A percentile compares a stretch with the other conserved stretches of the same genome.
phyloP scores from a whole-genome alignment of 2,329 filamentous ascomycete genomes.

The Uncinocarpus reesii region DNA sequence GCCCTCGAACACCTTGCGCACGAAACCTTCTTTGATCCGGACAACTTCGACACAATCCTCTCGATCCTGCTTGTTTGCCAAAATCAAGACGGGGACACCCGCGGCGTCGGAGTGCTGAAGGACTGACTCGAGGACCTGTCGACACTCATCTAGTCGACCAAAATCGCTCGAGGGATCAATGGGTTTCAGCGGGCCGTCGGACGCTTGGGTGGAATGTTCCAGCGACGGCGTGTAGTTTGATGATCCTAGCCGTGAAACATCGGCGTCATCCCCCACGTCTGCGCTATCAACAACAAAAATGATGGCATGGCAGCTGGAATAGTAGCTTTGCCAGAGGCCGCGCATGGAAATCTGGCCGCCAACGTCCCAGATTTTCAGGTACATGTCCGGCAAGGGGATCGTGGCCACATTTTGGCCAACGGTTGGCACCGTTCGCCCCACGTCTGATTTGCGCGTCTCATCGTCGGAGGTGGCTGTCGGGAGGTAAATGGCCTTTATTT shows the following conservation, averaged over 20 bases:
- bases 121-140: slow-evolving; percentile 79
- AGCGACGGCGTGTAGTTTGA: slow-evolving; percentile 6
- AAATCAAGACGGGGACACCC: slow-evolving; percentile 79
- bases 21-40: slow-evolving; percentile 89
- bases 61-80: slow-evolving; percentile 95
- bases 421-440: slow-evolving; percentile 80
- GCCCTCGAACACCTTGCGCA: slow-evolving; percentile 90
- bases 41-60: slow-evolving; percentile 98
- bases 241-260: slow-evolving; percentile 43
- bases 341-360: slow-evolving; percentile 84
- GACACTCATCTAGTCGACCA: slow-evolving; percentile 70
- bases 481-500: slow-evolving; percentile 78
- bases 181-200: slow-evolving; percentile 25
- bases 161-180: slow-evolving; percentile 32
- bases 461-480: slow-evolving; percentile 26
- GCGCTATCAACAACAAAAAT: slow-evolving; percentile 96
- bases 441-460: slow-evolving; percentile 50
- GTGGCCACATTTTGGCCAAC: slow-evolving; percentile 95
- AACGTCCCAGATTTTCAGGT: slow-evolving; percentile 97
- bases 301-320: slow-evolving; percentile 85
- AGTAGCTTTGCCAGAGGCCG: slow-evolving; percentile 92
- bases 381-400: slow-evolving; percentile 83
- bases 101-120: slow-evolving; percentile 77
- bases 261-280: slow-evolving; percentile 72
- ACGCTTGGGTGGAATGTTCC: background rate